Percentiles rank a stretch among this genome's conserved stretches.
These are phyloP conservation scores for Mallotus nudiflorus DNA, from an alignment of 345 rosid genomes.

Conservation along the genomic window DNA sequence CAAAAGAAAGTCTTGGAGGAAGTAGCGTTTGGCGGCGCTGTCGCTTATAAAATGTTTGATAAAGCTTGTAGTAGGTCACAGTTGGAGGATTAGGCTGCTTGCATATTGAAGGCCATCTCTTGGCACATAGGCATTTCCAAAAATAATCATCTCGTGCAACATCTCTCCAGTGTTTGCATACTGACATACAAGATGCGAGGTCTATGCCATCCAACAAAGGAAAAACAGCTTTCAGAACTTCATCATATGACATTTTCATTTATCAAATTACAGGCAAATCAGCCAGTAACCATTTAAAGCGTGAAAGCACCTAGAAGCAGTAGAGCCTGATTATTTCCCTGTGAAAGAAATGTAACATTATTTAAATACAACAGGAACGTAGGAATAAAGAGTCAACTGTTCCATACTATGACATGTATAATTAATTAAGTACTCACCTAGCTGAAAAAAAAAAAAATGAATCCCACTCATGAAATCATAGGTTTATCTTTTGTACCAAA, in stretches of 20 bases:
- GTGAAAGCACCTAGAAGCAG: not conserved
- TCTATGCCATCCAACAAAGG: slow-evolving; percentile 72
- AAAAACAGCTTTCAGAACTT: slow-evolving; percentile 77
- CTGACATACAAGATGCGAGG: slow-evolving; percentile 78
- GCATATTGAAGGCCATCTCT: slow-evolving; percentile 92
- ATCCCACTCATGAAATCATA: not conserved
- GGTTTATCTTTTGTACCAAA: not conserved
- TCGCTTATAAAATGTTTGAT: slow-evolving; percentile 59
- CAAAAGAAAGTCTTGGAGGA: slow-evolving; percentile 80
- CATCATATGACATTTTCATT: slow-evolving; percentile 56
- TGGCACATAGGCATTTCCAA: slow-evolving; percentile 88
- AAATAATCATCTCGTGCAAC: slow-evolving; percentile 77
- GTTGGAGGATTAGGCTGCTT: slow-evolving; percentile 66
- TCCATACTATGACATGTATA: not conserved
- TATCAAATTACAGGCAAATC: slow-evolving; percentile 11
- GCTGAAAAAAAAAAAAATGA: no score
- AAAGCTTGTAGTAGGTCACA: slow-evolving; percentile 64
- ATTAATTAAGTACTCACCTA: not conserved
- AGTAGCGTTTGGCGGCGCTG: slow-evolving; percentile 45
- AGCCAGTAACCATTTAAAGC: slow-evolving; percentile 18
- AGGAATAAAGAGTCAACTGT: not conserved
- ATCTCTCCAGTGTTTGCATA: slow-evolving; percentile 80
- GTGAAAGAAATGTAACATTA: slow-evolving; percentile 3
- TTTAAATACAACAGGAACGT: slow-evolving; percentile 9
- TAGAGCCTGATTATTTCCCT: slow-evolving; percentile 8